Evolutionary conservation across 139 green algal genomes (phyloP), one percentile per base, ranked within the genome.

Genomic region (Picocystis salinarum): DNA sequence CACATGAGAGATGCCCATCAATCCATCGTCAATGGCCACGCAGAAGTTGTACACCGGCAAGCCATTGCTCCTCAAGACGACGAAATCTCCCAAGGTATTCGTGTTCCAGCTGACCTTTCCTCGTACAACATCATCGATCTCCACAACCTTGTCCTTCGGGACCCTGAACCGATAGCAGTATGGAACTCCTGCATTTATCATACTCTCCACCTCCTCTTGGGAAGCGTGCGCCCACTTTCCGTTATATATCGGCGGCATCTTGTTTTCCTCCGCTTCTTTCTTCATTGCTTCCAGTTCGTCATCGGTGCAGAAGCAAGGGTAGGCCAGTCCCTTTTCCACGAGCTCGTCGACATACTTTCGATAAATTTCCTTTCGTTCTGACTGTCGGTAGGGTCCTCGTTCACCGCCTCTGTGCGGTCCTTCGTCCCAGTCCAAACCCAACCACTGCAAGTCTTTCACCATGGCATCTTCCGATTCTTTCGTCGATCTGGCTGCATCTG

Each of bases 11-110:
- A 99, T 92, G 28, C 66, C 56, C 88, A 99, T 99, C 9, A 82
- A 64, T 6, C 80, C 83, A 52, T 99, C 88, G 54, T 99, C 88
- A 9, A 97, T 67, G 9, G 88, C 84, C 9, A 97, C 88, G 48
- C 85, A 97, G 54, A 99, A 99, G 73, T 99, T 99, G 73, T 99
- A 99, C 12, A 99, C 88, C 4, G 88, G 88, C 46, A 92, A 66
- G 24, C 88, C 88, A 61, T 93, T 94, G 55, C 74, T 91, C 28
- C 88, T 71, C 59, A 97, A 64, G 33, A 97, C 56, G 7, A 99
- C 77, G 70, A 99, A 99, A 70, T 99, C 88, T n/a, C 88, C 88
- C 37, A 99, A 62, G 2, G 79, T 93, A 73, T 95, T 67, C 4
- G 83, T 93, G 69, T 87, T 86, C 80, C 83, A 99, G 2, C 59